Percentiles rank a stretch among this genome's conserved stretches.
Conservation (phyloP, 305 asterid species). For the Fraxinus nigra region DNA sequence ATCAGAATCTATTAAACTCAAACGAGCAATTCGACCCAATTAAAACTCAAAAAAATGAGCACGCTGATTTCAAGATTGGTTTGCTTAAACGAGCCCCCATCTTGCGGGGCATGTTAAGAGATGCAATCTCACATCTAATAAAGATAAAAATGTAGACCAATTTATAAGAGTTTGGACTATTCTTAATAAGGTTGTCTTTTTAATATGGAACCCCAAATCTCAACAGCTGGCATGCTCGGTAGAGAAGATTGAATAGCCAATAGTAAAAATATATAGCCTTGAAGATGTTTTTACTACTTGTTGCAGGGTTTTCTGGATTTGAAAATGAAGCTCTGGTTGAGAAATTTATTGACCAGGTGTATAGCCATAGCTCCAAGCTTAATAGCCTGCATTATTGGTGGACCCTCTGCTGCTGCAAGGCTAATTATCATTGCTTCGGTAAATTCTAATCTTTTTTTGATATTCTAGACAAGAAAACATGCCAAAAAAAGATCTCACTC, state of each 20-base stretch:
- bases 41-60: too few relatives aligned
- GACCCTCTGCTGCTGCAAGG: conserved; percentile 20
- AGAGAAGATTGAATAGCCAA: neutral
- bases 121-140: too few relatives aligned
- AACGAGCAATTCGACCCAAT: too few relatives aligned
- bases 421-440: conserved; percentile 29
- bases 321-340: conserved; percentile 22
- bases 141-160: too few relatives aligned
- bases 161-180: too few relatives aligned
- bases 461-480: neutral
- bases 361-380: conserved; percentile 27
- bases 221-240: neutral
- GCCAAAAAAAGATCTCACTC: neutral
- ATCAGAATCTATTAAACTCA: too few relatives aligned
- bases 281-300: neutral
- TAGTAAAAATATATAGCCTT: neutral
- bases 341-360: conserved; percentile 24
- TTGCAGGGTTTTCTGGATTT: conserved; percentile 25
- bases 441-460: neutral
- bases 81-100: too few relatives aligned
- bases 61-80: too few relatives aligned
- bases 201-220: too few relatives aligned
- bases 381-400: conserved; percentile 24
- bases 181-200: too few relatives aligned
- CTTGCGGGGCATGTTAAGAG: too few relatives aligned